Base-by-base conservation (phyloP, 2,329 filamentous ascomycete genomes). In the Alternaria atra region DNA sequence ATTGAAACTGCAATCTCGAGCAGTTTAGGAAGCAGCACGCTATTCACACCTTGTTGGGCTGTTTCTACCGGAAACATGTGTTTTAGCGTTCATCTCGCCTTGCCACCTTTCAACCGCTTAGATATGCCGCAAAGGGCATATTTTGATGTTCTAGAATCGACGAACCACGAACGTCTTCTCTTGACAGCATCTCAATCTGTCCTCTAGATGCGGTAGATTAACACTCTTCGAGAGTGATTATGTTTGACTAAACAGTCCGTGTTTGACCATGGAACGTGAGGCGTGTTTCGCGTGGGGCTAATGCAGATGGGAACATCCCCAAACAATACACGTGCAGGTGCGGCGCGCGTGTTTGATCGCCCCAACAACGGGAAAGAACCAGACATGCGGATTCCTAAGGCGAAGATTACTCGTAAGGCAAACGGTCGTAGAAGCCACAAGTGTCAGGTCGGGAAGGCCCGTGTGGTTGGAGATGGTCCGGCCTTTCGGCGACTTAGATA, bases 201-300 rank as follows among this genome's bases (percentile, higher is more conserved):
- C 44, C 47, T 35, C 27, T 23, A 30, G 15, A 29, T 37, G 48
- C 42, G 20, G 34, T 48, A 17, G 39, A 27, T 35, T 29, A 5
- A 13, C 37, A 23, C 20, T 12, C 20, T 25, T 42, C n/a, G 27
- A 48, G 32, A 57, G 42, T 34, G 35, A 29, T 48, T 23, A 58
- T 50, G 60, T 57, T 60, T 65, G 52, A 43, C 50, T 57, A 65
- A 58, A 60, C 56, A 55, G 39, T 23, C 40, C 53, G 60, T 62
- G 72, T 75, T 74, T 75, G 66, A 68, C 54, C 58, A 61, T 54
- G 17, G 55, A 43, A 37, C 48, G 54, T 47, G 48, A 60, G 47
- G 44, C 37, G 61, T 42, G 71, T 74, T 73, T 73, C 70, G 56
- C 32, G 40, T 27, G 29, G n/a, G 39, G 13, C 32, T 32, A 39